Conservation (phyloP, 2,329 filamentous ascomycete species). For the Zymoseptoria pseudotritici region DNA sequence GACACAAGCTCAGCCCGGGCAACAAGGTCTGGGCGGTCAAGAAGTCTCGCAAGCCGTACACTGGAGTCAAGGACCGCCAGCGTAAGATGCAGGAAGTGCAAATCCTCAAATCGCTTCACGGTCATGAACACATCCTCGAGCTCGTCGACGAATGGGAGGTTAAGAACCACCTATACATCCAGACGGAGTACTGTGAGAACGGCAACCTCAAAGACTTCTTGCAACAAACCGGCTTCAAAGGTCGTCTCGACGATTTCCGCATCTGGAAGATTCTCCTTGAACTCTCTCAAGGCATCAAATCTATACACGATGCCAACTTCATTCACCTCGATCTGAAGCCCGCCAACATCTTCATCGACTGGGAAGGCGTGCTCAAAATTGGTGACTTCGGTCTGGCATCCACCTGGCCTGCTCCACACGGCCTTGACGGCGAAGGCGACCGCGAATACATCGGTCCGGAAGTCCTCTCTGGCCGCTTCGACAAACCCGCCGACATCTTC, state of each 20-base stretch:
- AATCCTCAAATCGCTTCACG: conserved; percentile 66
- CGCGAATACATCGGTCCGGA: conserved; percentile 94
- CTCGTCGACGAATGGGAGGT: conserved; percentile 85
- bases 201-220: conserved; percentile 85
- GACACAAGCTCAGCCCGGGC: conserved; percentile 17
- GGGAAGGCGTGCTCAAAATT: conserved; percentile 75
- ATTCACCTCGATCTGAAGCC: conserved; percentile 82
- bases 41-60: conserved; percentile 75
- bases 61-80: conserved; percentile 71
- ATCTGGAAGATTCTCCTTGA: conserved; percentile 98
- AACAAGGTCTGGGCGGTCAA: conserved; percentile 76
- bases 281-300: conserved; percentile 69
- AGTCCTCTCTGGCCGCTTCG: conserved; percentile 75
- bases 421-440: conserved; percentile 86
- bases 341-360: conserved; percentile 74
- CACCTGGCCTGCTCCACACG: conserved; percentile 64
- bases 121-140: conserved; percentile 77
- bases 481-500: conserved; percentile 90
- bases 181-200: conserved; percentile 94
- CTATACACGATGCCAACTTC: conserved; percentile 82
- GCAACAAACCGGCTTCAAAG: conserved; percentile 70
- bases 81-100: conserved; percentile 77
- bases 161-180: conserved; percentile 81
- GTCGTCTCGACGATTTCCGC: conserved; percentile 87
- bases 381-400: conserved; percentile 81